A percentile compares a stretch with the other conserved stretches of the same genome.
These are phyloP conservation scores for Lasiosphaeria ovina DNA, from an alignment of 495 filamentous ascomycete genomes.

Conservation along the genomic window DNA sequence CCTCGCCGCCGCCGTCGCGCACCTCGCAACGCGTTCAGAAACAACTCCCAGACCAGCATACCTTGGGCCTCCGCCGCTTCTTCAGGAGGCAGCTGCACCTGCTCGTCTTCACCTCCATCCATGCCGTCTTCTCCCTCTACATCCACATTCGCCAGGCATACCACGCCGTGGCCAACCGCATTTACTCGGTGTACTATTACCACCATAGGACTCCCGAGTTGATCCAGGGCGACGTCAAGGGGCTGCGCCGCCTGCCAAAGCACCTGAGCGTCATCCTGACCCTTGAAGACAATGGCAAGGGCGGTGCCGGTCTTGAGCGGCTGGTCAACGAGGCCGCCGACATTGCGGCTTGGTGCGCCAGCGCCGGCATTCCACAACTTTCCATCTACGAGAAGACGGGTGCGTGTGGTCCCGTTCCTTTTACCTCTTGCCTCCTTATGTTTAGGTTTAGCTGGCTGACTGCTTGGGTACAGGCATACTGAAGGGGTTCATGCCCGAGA, in stretches of 20 bases:
- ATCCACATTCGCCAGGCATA: constrained; percentile 76
- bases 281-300: constrained; percentile 64
- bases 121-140: constrained; percentile 81
- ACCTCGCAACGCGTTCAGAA: constrained; percentile 23
- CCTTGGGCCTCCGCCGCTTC: constrained; percentile 63
- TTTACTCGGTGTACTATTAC: constrained; percentile 79
- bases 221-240: constrained; percentile 82
- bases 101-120: constrained; percentile 68
- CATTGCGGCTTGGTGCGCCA: constrained; percentile 85
- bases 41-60: constrained; percentile 29
- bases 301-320: constrained; percentile 66
- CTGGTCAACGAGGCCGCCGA: constrained; percentile 89
- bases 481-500: constrained; percentile 76
- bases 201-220: constrained; percentile 92
- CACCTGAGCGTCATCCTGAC: constrained; percentile 87
- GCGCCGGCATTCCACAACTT: constrained; percentile 77
- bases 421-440: background rate
- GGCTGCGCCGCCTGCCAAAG: constrained; percentile 65
- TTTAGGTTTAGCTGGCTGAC: background rate
- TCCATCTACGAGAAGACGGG: constrained; percentile 91
- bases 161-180: constrained; percentile 68
- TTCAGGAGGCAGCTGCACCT: constrained; percentile 64
- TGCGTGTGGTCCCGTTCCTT: constrained; percentile 36
- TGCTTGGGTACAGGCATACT: constrained; percentile 61
- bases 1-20: constrained; percentile 48